Base-by-base conservation (phyloP, 768 basidiomycete species). In the Podaxis rugospora region DNA sequence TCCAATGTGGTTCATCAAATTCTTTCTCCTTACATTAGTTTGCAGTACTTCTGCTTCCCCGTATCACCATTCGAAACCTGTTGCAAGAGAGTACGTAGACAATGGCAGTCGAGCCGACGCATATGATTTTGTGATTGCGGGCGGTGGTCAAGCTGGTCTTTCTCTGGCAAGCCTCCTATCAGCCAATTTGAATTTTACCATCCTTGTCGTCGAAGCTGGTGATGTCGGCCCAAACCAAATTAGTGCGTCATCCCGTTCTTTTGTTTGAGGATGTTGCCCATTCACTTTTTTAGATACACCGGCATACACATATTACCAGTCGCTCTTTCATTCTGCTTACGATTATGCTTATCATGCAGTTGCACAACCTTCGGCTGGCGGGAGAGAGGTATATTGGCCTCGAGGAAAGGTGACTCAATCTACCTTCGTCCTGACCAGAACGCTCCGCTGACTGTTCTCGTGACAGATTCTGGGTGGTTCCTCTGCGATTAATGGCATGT, bases 401-500 rank as follows among this genome's bases (percentile, higher is more conserved):
- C 78, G 84, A 36, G 89, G 89, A 35, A 86, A 84, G 70, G 82
- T 85, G 52, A 32, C 51, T 51, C 10, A 21, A 16, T 13, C 6
- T 18, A 13, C 6, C 40, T n/a, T 14, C 7, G n/a, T 21, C 4
- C 25, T 55, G 16, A 9, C 25, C 27, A 28, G 7, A 35, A 16
- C 50, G 14, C 18, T 25, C 14, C 40, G 16, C 32, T 57, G 14
- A 36, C 23, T 28, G 32, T 27, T 10, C 25, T n/a, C 44, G 11
- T 27, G 21, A 13, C 42, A 88, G 76, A 76, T 86, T 46, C 76
- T 91, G 23, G 88, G 89, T 56, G 88, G 89, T 5, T 86, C 83
- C 0, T 79, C 85, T 32, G 86, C 88, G 7, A 76, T 89, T 56
- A 91, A 91, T 70, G 87, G 85, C 51, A 78, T 89, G 78, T 89